These are phyloP conservation scores for Alternaria dauci DNA, from an alignment of 2,329 filamentous ascomycete species.

Conservation along the genomic window DNA sequence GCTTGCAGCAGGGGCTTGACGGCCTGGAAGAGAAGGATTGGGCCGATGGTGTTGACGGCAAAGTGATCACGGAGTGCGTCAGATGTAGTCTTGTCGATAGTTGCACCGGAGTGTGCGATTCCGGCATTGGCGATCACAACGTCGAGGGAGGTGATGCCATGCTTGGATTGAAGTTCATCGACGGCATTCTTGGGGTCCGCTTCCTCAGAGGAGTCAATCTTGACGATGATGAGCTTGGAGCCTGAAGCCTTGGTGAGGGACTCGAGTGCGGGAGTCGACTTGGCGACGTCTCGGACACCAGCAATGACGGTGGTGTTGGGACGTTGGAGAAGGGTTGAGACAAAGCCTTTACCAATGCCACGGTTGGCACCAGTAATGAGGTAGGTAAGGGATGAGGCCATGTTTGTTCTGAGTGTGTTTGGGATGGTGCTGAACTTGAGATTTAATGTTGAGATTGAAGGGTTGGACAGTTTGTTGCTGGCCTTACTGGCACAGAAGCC, in stretches of 20 bases:
- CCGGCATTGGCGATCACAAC: conserved; percentile 64
- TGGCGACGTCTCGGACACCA: conserved; percentile 18
- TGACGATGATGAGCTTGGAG: conserved; percentile 27
- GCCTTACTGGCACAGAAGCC: not conserved
- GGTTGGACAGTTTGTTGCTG: not conserved
- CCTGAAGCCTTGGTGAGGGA: conserved; percentile 46
- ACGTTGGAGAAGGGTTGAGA: conserved; percentile 15
- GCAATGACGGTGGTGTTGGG: conserved; percentile 30
- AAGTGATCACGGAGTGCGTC: conserved; percentile 30
- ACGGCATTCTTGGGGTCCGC: conserved; percentile 21
- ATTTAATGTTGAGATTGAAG: not conserved
- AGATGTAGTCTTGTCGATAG: not conserved
- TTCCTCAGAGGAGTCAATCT: conserved; percentile 17
- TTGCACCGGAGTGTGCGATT: conserved; percentile 32
- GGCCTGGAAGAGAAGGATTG: conserved; percentile 46
- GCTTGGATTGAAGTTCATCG: not conserved
- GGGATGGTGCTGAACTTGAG: not conserved
- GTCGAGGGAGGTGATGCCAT: conserved; percentile 56
- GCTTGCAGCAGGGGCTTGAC: conserved; percentile 50
- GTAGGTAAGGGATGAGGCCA: not conserved
- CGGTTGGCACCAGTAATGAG: conserved; percentile 7
- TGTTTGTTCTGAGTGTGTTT: not conserved
- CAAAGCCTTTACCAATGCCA: conserved; percentile 24
- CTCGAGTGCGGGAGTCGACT: conserved; percentile 8
- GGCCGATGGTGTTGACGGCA: conserved; percentile 52